phyloP scores from a whole-genome alignment of 495 filamentous ascomycete species.

The Penicillium lividum region DNA sequence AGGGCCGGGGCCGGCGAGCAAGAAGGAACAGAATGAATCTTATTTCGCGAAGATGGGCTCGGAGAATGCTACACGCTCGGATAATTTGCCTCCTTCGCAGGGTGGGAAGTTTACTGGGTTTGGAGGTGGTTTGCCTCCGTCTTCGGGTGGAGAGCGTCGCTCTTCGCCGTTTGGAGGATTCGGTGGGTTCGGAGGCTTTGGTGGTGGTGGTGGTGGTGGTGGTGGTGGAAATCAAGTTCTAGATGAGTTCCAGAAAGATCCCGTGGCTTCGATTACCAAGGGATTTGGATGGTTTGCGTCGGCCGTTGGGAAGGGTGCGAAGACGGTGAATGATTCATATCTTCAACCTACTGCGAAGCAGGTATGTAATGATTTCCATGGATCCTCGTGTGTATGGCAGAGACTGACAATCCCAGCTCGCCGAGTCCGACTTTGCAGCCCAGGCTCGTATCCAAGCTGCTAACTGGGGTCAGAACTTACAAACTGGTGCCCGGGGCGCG shows the following conservation, averaged over 20 bases:
- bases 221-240: slow-evolving; percentile 57
- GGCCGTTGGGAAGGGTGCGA: slow-evolving; percentile 82
- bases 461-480: slow-evolving; percentile 62
- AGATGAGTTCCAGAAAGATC: slow-evolving; percentile 88
- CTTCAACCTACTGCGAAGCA: slow-evolving; percentile 89
- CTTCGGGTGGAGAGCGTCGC: slow-evolving; percentile 30
- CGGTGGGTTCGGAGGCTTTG: slow-evolving; percentile 25
- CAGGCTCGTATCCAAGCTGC: slow-evolving; percentile 74
- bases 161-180: slow-evolving; percentile 31
- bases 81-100: slow-evolving; percentile 75
- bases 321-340: slow-evolving; percentile 83
- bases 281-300: slow-evolving; percentile 92
- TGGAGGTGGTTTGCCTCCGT: slow-evolving; percentile 63
- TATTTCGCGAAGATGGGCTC: slow-evolving; percentile 84
- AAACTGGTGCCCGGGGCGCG: slow-evolving; percentile 67
- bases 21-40: slow-evolving; percentile 74
- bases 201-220: slow-evolving; percentile 17
- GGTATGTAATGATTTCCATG: slow-evolving; percentile 47
- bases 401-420: slow-evolving; percentile 45
- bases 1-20: slow-evolving; percentile 26
- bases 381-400: background rate
- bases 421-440: slow-evolving; percentile 83
- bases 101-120: slow-evolving; percentile 93
- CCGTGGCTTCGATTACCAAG: slow-evolving; percentile 83
- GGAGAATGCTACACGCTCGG: slow-evolving; percentile 75